These are phyloP conservation scores for Trichocomaceae sp. DNA, from an alignment of 2,329 filamentous ascomycete species.

Conservation along the genomic window DNA sequence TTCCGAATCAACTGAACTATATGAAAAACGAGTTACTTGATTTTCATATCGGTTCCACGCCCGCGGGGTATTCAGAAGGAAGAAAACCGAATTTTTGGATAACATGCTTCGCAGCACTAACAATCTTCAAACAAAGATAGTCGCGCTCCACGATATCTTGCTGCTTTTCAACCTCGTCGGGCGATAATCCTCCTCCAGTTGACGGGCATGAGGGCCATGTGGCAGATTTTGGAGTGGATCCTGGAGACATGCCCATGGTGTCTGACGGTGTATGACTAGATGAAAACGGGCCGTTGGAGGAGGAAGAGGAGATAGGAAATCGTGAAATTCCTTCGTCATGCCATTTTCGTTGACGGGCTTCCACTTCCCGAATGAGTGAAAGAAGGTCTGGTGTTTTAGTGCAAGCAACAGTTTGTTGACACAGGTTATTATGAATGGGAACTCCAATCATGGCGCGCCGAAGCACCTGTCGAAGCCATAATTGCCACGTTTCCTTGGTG, in stretches of 20 bases:
- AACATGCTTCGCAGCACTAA: conserved; percentile 28
- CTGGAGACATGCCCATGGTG: not conserved
- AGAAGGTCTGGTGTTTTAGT: conserved; percentile 30
- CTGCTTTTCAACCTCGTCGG: conserved; percentile 6
- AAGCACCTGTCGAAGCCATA: conserved; percentile 34
- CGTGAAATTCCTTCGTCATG: conserved; percentile 22
- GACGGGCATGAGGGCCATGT: not conserved
- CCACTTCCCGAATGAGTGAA: conserved; percentile 35
- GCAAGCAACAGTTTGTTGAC: conserved; percentile 19
- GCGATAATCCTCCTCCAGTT: not conserved
- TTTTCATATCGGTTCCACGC: conserved; percentile 6
- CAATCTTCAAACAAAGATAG: conserved; percentile 29
- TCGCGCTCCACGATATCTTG: conserved; percentile 22
- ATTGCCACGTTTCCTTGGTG: conserved; percentile 28
- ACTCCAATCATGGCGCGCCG: conserved; percentile 33
- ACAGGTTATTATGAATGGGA: conserved; percentile 18
- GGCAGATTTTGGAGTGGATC: not conserved
- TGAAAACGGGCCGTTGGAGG: not conserved
- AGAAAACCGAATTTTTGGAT: conserved; percentile 31
- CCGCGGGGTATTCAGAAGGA: conserved; percentile 29
- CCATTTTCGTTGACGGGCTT: conserved; percentile 38
- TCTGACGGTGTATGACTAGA: not conserved
- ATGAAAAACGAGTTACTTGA: not conserved
- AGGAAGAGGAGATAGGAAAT: not conserved
- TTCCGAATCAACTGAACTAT: too few relatives aligned